Evolutionary conservation across 164 flowering plant species (phyloP), one percentile per base, ranked within the genome.

Genomic region (Nymphaea thermarum): DNA sequence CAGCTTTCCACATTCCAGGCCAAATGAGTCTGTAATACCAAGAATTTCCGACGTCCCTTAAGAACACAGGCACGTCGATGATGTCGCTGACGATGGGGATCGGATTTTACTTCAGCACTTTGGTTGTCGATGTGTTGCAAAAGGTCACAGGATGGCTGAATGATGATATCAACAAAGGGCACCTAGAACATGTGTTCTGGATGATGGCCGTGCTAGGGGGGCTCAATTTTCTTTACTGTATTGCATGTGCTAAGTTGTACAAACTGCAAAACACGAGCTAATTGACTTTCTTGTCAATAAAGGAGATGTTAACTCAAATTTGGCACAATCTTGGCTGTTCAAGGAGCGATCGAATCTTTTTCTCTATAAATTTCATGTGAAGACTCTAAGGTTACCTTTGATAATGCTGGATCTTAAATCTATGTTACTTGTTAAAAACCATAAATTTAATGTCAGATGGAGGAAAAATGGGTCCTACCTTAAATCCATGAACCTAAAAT

Each of bases 1-100:
- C 83, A 53, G 87, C 86, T 2, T 85, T 89, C 66, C 84, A 83
- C 65, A 80, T 79, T 61, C 88, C 91, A 0, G 88, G 84, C 7
- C 84, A 86, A 62, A 81, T 83, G n/a, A 71, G 73, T 0, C 68
- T 85, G 42, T 84, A 80, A 17, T 86, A 85, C 55, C 81, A 84
- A 67, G 85, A 82, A 66, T 81, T 84, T 62, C 89, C 89, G 0
- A 17, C 3, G 0, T 62, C 82, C 0, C 62, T 85, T 15, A 44
- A 66, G 2, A 77, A 78, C 72, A 82, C 81, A 0, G 59, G 85
- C 1, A 80, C 86, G 0, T 81, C 82, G 0, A 62, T 62, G 61
- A 8, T 62, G 10, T 77, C 5, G 67, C 0, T 84, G 77, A 18
- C 73, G 4, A 70, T 82, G 1, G 96, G 73, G 1, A 42, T 79